Conservation (phyloP, 1,284 basidiomycete species). For the Boletus albobrunnescens region DNA sequence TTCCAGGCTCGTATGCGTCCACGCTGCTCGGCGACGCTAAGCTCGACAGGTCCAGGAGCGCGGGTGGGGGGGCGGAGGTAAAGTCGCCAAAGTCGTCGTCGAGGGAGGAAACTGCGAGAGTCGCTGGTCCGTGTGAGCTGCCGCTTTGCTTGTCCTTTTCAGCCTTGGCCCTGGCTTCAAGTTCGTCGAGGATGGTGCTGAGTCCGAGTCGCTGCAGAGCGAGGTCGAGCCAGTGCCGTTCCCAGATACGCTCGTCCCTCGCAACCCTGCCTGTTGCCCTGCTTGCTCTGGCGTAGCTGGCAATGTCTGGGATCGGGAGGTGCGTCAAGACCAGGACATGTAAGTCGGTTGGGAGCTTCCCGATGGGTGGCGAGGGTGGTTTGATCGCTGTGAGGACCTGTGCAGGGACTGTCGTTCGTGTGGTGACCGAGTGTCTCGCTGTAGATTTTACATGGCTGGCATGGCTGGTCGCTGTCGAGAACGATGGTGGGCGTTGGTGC, state of each 20-base stretch:
- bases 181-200: constrained; percentile 52
- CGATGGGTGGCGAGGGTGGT: constrained; percentile 41
- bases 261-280: constrained; percentile 64
- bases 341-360: constrained; percentile 73
- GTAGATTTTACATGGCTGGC: constrained; percentile 14
- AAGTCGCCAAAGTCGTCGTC: constrained; percentile 96
- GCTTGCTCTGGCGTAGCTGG: constrained; percentile 66
- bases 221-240: constrained; percentile 62
- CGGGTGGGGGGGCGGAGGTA: constrained; percentile 39
- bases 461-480: constrained; percentile 7
- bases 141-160: constrained; percentile 13
- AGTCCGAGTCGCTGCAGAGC: constrained; percentile 42
- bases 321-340: constrained; percentile 70
- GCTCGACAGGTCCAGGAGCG: constrained; percentile 22
- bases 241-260: constrained; percentile 73
- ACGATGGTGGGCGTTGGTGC: constrained; percentile 3
- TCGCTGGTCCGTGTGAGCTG: constrained; percentile 42
- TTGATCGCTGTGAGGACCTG: constrained; percentile 28
- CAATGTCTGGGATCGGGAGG: constrained; percentile 75
- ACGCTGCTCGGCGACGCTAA: constrained; percentile 9
- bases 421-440: background rate
- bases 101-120: constrained; percentile 47
- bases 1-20: constrained; percentile 19
- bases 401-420: background rate
- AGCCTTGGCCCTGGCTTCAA: constrained; percentile 42